phyloP scores from a whole-genome alignment of 768 basidiomycete species.

The Phaeolepiota aurea region DNA sequence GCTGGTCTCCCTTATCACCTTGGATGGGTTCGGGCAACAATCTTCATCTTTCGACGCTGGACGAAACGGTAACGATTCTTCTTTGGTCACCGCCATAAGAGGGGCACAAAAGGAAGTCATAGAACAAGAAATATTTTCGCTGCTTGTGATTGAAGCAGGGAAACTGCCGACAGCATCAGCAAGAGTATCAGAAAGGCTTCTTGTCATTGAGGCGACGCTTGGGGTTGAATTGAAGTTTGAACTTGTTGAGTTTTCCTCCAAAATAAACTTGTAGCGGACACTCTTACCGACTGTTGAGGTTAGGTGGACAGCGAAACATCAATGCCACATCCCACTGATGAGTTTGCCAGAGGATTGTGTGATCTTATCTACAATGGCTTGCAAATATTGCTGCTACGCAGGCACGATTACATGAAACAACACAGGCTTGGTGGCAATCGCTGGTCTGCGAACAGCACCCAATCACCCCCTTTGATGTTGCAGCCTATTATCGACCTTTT shows the following conservation, averaged over 20 bases:
- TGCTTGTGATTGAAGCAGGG: constrained; percentile 71
- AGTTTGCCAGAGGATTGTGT: constrained; percentile 26
- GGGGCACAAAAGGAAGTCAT: constrained; percentile 64
- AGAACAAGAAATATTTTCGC: constrained; percentile 73
- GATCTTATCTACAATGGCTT: constrained; percentile 63
- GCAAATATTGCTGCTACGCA: constrained; percentile 54
- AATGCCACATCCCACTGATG: neutral
- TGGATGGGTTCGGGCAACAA: constrained; percentile 21
- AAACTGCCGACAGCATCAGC: constrained; percentile 68
- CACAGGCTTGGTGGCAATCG: constrained; percentile 25
- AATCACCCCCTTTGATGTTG: constrained; percentile 39
- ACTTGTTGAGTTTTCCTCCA: constrained; percentile 38
- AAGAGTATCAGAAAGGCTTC: constrained; percentile 69
- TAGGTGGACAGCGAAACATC: constrained; percentile 6
- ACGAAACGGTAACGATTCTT: constrained; percentile 17
- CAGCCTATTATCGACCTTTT: constrained; percentile 72
- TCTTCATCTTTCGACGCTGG: constrained; percentile 28
- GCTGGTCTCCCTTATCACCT: constrained; percentile 42
- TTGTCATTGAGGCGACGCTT: constrained; percentile 71
- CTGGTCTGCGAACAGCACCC: neutral
- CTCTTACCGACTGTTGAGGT: constrained; percentile 7
- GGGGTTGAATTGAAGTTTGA: constrained; percentile 64
- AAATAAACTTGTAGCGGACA: neutral
- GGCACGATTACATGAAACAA: constrained; percentile 42
- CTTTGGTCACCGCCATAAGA: constrained; percentile 44